A percentile compares a stretch with the other conserved stretches of the same genome.
Conservation (phyloP, 2,329 filamentous ascomycete genomes). For the Cytospora chrysosperma region DNA sequence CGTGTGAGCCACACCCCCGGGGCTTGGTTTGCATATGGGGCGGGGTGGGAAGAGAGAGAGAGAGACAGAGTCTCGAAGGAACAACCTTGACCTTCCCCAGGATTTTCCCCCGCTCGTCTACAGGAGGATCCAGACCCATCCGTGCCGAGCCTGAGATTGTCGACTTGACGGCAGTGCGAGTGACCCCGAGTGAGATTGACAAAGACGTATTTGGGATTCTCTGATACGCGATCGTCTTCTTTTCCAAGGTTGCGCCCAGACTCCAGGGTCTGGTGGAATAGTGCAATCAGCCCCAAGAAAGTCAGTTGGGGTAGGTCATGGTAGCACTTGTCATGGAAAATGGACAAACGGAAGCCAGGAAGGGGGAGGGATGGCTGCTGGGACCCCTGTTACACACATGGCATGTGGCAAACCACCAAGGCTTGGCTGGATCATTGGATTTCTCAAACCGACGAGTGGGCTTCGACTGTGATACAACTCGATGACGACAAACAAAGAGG, state of each 20-base stretch:
- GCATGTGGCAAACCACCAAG: no score
- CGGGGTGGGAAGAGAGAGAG: no score
- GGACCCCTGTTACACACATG: background rate
- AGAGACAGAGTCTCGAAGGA: no score
- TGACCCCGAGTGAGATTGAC: background rate
- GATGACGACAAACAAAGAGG: no score
- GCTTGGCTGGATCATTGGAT: no score
- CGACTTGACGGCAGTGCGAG: constrained; percentile 1
- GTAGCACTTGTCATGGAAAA: constrained; percentile 15
- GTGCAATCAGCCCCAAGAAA: background rate
- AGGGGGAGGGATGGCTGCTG: background rate
- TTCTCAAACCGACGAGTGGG: no score
- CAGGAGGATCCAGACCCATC: constrained; percentile 1
- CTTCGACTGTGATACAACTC: no score
- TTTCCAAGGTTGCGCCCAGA: constrained; percentile 12
- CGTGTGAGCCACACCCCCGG: no score
- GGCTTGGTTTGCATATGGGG: background rate
- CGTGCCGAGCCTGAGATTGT: background rate
- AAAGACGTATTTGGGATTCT: background rate
- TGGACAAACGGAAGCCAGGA: constrained; percentile 16
- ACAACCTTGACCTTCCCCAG: background rate
- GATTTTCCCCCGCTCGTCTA: constrained; percentile 6
- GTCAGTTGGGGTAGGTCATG: constrained; percentile 6
- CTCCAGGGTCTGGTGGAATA: constrained; percentile 12
- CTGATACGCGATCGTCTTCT: constrained; percentile 1